Base-by-base conservation (phyloP, 768 basidiomycete species). In the Tubosaeta sp. region DNA sequence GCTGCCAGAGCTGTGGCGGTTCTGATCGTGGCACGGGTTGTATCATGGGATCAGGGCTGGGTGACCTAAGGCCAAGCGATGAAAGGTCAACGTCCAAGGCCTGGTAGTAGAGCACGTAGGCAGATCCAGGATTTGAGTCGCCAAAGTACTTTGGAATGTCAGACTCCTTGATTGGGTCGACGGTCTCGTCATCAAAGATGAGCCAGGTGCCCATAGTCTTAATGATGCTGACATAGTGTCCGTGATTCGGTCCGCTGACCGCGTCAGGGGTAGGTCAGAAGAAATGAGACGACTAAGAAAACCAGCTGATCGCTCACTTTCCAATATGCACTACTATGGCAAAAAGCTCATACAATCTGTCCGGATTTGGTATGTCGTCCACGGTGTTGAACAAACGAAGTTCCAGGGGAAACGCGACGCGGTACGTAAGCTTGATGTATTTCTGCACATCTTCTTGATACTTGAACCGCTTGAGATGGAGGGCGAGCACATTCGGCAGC, bases 291-390 rank as follows among this genome's bases (percentile, higher is more conserved):
- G 43, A 48, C 32, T 9, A 27, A 53, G 31, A 49, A 37, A 50
- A 29, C 39, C 32, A 59, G 55, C 50, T 46, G 58, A 66, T 27
- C n/a, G 84, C 91, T 65, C 71, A 95, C 95, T 83, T 89, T 79
- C 97, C 97, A 58, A 99, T 95, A 71, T 99, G 97, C n/a, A 99
- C 92, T 32, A 99, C 95, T 52, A 98, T 91, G 13, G 91, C 94
- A 67, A 95, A 97, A 26, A 99, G 80, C 67, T 91, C 85, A 72
- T 97, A 99, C 55, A 98, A 68, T 49, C 95, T 78, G 68, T 99
- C 97, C 0, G 94, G 90, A 66, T 97, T 83, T 48, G 86, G 83
- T 43, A 87, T 82, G 60, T 95, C 92, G 69, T 99, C 97, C 46
- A 94, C 86, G 39, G 97, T 98, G 68, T 99, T 97, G 76, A 97